Evolutionary conservation across 257 asterid species (phyloP), one percentile per base, ranked within the genome.

Genomic region (Solanum ahanhuiri): DNA sequence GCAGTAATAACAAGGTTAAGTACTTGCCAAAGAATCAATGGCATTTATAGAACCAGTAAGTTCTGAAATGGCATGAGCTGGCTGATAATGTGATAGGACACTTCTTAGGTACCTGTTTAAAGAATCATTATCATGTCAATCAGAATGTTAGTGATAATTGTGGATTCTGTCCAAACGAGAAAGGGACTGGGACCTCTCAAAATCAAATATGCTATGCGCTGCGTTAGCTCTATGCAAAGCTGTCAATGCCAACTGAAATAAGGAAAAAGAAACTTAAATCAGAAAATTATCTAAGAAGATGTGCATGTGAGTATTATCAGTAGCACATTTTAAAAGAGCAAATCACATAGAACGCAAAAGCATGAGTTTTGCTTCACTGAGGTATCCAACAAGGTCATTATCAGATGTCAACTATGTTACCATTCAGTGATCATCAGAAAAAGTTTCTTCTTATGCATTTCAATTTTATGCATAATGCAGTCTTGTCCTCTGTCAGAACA

Each of bases 241-340:
- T 90, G 98, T 90, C 92, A 96, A 86, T 84, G 98, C 98, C 89
- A 96, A 94, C 99, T 96, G 92, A 92, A 91, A 71, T 79, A 71
- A 87, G 76, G 57, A 86, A 51, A 64, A 31, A 60, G 30, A 70
- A 72, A 37, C 75, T 76, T 67, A 20, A 39, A 25, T 28, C 23
- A 79, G 83, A 79, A 43, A 43, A 45, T 28, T 25, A 45, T 25
- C 37, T 28, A 45, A 79, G 15, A 43, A 77, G 64, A 41, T 25
- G 64, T 4, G 66, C 39, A 25, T 45, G 37, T 15, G 37, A 45
- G 39, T 28, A 77, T 43, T 45, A 28, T 43, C 39, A 25, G 7
- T 79, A 25, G 23, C 64, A 41, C 15, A 79, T 45, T 25, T 45
- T 4, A 25, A 79, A 43, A 25, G 41, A 43, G 23, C 8, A 77